Evolutionary conservation across 306 rosid species (phyloP).

Genomic region (Lathyrus aphaca): DNA sequence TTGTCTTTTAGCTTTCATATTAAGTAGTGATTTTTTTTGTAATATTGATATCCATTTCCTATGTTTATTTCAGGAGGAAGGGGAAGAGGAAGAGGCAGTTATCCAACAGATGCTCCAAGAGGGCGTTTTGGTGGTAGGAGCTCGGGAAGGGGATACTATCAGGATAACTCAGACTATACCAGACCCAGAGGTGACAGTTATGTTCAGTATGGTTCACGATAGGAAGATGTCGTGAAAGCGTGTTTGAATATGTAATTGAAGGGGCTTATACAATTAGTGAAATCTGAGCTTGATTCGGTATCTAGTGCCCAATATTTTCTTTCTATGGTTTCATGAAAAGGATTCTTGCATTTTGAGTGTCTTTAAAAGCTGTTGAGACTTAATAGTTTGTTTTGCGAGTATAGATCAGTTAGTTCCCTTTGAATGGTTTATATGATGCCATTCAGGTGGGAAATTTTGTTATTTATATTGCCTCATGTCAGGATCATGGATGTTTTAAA

Average conservation of each 20-base stretch:
- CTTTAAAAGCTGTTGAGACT: conserved; percentile 43
- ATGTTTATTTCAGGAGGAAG: conserved; percentile 66
- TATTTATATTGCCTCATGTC: conserved; percentile 45
- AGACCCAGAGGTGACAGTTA: conserved; percentile 75
- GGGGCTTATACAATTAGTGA: conserved; percentile 34
- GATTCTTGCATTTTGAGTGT: conserved; percentile 49
- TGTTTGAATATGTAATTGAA: conserved; percentile 27
- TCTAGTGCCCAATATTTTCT: conserved; percentile 46
- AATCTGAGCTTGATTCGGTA: conserved; percentile 45
- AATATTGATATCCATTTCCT: conserved; percentile 34
- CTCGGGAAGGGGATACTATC: conserved; percentile 65
- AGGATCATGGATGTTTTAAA: conserved; percentile 45
- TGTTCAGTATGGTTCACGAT: conserved; percentile 72
- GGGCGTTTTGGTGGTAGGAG: conserved; percentile 75
- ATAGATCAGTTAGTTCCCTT: conserved; percentile 52
- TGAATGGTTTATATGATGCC: conserved; percentile 70
- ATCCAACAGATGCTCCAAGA: conserved; percentile 69
- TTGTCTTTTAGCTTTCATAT: not conserved
- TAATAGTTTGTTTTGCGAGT: conserved; percentile 49
- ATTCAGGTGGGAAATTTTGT: conserved; percentile 70
- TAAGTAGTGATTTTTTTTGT: conserved; percentile 4
- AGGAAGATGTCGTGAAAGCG: conserved; percentile 33
- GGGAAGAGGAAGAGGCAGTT: conserved; percentile 78
- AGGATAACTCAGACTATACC: conserved; percentile 59
- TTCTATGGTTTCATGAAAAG: conserved; percentile 43